These are phyloP conservation scores for Fusarium verticillioides DNA, from an alignment of 2,329 filamentous ascomycete genomes.

Conservation along the genomic window DNA sequence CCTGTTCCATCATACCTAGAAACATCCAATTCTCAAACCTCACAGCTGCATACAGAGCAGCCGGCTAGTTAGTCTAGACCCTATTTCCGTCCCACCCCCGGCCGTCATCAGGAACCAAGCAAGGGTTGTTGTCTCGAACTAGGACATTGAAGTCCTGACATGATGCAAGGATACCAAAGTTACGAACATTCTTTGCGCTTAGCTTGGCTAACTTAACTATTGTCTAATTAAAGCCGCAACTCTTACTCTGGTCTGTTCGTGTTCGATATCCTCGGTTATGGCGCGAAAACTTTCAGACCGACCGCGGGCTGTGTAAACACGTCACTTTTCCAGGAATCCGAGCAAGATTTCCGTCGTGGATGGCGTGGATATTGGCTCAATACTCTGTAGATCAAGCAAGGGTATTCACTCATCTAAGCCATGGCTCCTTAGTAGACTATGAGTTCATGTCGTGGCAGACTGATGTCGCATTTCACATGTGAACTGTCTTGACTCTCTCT, in stretches of 20 bases:
- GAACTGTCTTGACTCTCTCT: slow-evolving; percentile 21
- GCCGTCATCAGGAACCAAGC: slow-evolving; percentile 28
- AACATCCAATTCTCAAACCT: neutral
- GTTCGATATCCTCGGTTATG: slow-evolving; percentile 38
- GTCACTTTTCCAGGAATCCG: slow-evolving; percentile 33
- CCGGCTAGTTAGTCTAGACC: neutral
- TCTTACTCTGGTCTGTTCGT: slow-evolving; percentile 4
- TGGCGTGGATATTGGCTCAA: slow-evolving; percentile 2
- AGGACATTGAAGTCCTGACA: slow-evolving; percentile 39
- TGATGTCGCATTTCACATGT: slow-evolving; percentile 10
- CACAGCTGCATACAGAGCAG: neutral
- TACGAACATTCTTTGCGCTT: slow-evolving; percentile 21
- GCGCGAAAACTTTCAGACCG: slow-evolving; percentile 9
- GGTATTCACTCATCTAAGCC: neutral
- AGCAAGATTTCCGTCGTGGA: neutral
- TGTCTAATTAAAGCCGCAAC: slow-evolving; percentile 28
- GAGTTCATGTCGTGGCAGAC: neutral
- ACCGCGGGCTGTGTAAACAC: slow-evolving; percentile 20
- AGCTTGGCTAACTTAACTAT: neutral
- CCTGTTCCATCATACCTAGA: neutral
- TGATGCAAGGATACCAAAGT: slow-evolving; percentile 17
- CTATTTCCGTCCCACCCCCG: slow-evolving; percentile 12
- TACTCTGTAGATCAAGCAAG: neutral
- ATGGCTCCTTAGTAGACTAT: neutral
- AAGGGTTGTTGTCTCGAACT: slow-evolving; percentile 27